phyloP scores from a whole-genome alignment of 768 basidiomycete species.

The Candolleomyces aberdarensis region DNA sequence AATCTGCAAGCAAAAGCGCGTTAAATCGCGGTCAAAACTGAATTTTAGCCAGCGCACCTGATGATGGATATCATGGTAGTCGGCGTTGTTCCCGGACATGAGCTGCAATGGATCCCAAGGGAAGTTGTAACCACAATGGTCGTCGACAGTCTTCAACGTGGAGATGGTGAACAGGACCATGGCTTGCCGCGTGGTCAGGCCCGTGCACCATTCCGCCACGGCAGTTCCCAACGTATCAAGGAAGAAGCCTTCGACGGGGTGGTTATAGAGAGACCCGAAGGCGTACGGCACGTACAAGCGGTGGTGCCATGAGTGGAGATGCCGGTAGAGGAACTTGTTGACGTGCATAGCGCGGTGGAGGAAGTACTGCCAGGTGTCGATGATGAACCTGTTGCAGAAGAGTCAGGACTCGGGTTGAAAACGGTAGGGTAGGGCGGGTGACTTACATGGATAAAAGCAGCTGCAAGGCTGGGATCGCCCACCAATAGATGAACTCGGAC shows the following conservation, averaged over 20 bases:
- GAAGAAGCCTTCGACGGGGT: conserved; percentile 90
- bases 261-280: conserved; percentile 96
- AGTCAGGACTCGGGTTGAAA: not conserved
- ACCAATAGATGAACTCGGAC: conserved; percentile 84
- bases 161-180: conserved; percentile 80
- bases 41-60: conserved; percentile 52
- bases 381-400: conserved; percentile 61
- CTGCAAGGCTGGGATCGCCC: conserved; percentile 77
- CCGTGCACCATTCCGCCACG: conserved; percentile 65
- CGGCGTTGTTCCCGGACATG: conserved; percentile 84
- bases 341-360: conserved; percentile 89
- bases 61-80: conserved; percentile 98
- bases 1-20: conserved; percentile 28
- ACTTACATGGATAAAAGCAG: conserved; percentile 82
- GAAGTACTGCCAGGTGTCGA: conserved; percentile 99
- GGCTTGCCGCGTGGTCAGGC: conserved; percentile 79
- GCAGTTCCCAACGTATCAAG: conserved; percentile 82
- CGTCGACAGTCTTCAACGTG: conserved; percentile 91
- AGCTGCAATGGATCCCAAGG: conserved; percentile 92
- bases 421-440: not conserved
- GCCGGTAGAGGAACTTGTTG: conserved; percentile 87
- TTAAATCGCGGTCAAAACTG: conserved; percentile 1
- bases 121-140: conserved; percentile 88
- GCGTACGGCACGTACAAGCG: conserved; percentile 96
- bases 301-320: conserved; percentile 93